Conservation (phyloP, 2,329 filamentous ascomycete species). For the Chaetomiaceae sp. region DNA sequence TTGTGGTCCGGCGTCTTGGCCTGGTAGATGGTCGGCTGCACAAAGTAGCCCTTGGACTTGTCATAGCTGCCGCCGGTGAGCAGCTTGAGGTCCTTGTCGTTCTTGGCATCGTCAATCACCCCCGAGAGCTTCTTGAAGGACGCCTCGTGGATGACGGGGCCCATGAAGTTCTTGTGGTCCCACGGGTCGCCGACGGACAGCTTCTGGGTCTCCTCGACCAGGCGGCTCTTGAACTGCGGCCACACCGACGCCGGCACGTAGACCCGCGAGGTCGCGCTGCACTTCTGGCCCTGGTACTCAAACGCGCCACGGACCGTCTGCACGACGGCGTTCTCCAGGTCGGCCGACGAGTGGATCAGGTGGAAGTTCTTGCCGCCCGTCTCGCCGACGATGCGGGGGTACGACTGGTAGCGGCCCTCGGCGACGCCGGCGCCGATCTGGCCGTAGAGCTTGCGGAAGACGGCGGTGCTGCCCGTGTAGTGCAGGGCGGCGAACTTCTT, state of each 20-base stretch:
- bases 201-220: constrained; percentile 35
- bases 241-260: constrained; percentile 50
- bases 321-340: constrained; percentile 42
- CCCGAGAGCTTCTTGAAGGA: constrained; percentile 43
- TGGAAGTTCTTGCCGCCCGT: constrained; percentile 53
- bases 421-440: constrained; percentile 78
- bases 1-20: constrained; percentile 39
- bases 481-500: constrained; percentile 84
- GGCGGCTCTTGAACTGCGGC: constrained; percentile 36
- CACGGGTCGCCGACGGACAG: constrained; percentile 31
- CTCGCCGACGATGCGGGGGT: constrained; percentile 52
- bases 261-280: constrained; percentile 46
- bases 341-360: constrained; percentile 43
- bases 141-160: constrained; percentile 45
- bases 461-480: constrained; percentile 88
- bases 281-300: constrained; percentile 50
- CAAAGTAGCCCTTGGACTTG: constrained; percentile 39
- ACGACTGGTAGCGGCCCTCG: constrained; percentile 75
- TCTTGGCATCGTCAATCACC: constrained; percentile 43
- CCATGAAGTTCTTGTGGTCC: constrained; percentile 38
- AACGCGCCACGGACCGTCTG: constrained; percentile 46
- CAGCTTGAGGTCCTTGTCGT: constrained; percentile 39
- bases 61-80: constrained; percentile 43
- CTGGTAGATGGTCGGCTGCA: constrained; percentile 45
- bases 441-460: constrained; percentile 86